Evolutionary conservation across 2,329 filamentous ascomycete genomes (phyloP).

Genomic region (Knufia fluminis): DNA sequence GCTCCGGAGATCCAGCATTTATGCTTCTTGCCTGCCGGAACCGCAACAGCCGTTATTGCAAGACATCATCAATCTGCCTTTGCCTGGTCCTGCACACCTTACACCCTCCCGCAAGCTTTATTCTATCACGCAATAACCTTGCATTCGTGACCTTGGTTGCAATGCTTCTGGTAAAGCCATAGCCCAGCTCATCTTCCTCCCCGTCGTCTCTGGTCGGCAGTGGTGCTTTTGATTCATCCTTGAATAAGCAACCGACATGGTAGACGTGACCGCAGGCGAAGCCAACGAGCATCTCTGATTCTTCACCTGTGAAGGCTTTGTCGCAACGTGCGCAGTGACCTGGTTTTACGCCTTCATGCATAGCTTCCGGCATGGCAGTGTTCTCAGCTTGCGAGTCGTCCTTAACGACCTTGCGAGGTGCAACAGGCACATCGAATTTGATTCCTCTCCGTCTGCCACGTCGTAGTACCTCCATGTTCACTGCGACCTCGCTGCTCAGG

Average conservation of each 20-base stretch:
- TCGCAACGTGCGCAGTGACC: conserved; percentile 19
- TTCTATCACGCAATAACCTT: conserved; percentile 61
- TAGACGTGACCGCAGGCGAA: conserved; percentile 63
- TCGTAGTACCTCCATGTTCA: conserved; percentile 71
- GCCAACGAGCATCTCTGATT: conserved; percentile 50
- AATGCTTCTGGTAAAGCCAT: conserved; percentile 46
- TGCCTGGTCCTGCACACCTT: conserved; percentile 11
- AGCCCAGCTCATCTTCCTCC: conserved; percentile 20
- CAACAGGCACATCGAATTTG: conserved; percentile 66
- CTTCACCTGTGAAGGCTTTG: conserved; percentile 26
- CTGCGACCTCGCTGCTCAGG: conserved; percentile 74
- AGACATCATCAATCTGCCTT: conserved; percentile 17
- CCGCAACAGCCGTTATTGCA: not conserved
- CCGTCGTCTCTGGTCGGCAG: conserved; percentile 7
- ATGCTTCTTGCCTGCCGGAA: not conserved
- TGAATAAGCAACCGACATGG: conserved; percentile 53
- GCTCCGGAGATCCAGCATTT: too few relatives aligned
- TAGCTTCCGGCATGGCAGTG: not conserved
- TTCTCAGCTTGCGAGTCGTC: not conserved
- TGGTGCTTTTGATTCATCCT: conserved; percentile 22
- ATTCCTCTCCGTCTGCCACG: conserved; percentile 74
- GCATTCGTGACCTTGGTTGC: conserved; percentile 83
- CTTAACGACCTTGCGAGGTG: not conserved
- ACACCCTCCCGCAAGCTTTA: conserved; percentile 40
- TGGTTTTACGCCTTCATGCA: conserved; percentile 11